Conservation (phyloP, 106 monocot species). For the Posidonia australis region DNA sequence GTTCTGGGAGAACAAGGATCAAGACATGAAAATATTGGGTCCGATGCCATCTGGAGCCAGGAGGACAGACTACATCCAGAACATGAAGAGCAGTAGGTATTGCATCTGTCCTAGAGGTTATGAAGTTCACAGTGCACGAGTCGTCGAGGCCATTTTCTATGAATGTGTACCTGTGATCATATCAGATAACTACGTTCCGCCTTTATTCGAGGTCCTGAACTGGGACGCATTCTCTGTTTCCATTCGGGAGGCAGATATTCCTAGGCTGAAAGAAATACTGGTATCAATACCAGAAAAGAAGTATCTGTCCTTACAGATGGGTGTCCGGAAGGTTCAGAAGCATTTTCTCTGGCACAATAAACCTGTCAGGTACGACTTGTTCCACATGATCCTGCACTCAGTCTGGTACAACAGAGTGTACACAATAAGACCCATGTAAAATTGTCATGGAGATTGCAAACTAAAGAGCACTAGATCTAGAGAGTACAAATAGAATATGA, state of each 20-base stretch:
- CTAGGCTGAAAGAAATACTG: constrained; percentile 50
- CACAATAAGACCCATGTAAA: neutral
- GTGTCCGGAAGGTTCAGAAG: constrained; percentile 24
- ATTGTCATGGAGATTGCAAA: too few species aligned
- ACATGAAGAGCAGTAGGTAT: constrained; percentile 64
- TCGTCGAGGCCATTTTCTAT: constrained; percentile 56
- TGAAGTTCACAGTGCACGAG: constrained; percentile 54
- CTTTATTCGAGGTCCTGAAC: constrained; percentile 59
- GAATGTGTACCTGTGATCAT: constrained; percentile 59
- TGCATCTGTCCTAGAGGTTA: constrained; percentile 69
- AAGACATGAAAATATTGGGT: constrained; percentile 56
- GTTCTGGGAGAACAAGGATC: constrained; percentile 41
- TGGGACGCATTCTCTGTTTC: constrained; percentile 58
- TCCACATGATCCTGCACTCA: constrained; percentile 30
- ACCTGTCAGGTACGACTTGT: constrained; percentile 25
- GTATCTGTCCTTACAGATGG: constrained; percentile 37
- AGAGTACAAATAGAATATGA: too few species aligned
- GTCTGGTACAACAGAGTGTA: constrained; percentile 22
- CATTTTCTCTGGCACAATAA: constrained; percentile 22
- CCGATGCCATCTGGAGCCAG: constrained; percentile 20
- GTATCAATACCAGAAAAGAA: constrained; percentile 34
- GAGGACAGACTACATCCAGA: constrained; percentile 24
- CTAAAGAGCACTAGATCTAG: too few species aligned
- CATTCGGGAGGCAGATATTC: constrained; percentile 43
- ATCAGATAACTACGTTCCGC: constrained; percentile 58